phyloP scores from a whole-genome alignment of 1,139 yeast genomes.

The Geotrichum citri-aurantii region DNA sequence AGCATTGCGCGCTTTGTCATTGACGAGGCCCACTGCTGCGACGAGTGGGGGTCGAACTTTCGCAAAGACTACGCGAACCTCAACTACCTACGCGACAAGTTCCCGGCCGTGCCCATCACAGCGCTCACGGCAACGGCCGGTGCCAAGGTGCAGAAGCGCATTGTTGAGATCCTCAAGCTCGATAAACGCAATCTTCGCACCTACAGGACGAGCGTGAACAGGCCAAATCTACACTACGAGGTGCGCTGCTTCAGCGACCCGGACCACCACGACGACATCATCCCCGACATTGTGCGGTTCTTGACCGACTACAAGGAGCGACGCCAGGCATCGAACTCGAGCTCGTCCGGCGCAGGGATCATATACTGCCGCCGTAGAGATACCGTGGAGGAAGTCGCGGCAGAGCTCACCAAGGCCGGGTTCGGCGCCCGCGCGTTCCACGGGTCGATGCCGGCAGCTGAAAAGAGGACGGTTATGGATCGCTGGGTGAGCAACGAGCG shows the following conservation, averaged over 20 bases:
- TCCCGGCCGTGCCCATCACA: constrained; percentile 73
- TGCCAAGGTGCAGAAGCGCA: constrained; percentile 24
- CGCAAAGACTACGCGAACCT: constrained; percentile 78
- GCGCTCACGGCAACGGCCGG: constrained; percentile 84
- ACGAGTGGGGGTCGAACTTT: constrained; percentile 91
- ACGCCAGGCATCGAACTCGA: constrained; percentile 12
- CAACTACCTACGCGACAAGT: constrained; percentile 58
- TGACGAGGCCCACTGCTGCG: constrained; percentile 90
- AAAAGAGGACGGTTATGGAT: constrained; percentile 55
- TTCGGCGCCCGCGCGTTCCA: constrained; percentile 69
- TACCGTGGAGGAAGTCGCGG: constrained; percentile 71
- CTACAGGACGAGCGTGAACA: constrained; percentile 45
- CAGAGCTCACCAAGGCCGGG: constrained; percentile 50
- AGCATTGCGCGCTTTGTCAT: constrained; percentile 53
- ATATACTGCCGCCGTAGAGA: constrained; percentile 83
- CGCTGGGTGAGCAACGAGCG: constrained; percentile 50
- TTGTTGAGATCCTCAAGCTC: constrained; percentile 24
- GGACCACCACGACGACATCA: constrained; percentile 45
- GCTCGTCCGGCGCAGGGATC: constrained; percentile 52
- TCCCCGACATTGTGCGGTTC: constrained; percentile 48
- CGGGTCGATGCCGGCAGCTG: constrained; percentile 74
- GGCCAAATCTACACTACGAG: constrained; percentile 73
- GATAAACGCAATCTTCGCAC: constrained; percentile 18
- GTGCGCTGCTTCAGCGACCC: constrained; percentile 42
- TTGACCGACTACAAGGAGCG: constrained; percentile 44